Base-by-base conservation (phyloP, 257 asterid species). In the Galeopsis tetrahit region DNA sequence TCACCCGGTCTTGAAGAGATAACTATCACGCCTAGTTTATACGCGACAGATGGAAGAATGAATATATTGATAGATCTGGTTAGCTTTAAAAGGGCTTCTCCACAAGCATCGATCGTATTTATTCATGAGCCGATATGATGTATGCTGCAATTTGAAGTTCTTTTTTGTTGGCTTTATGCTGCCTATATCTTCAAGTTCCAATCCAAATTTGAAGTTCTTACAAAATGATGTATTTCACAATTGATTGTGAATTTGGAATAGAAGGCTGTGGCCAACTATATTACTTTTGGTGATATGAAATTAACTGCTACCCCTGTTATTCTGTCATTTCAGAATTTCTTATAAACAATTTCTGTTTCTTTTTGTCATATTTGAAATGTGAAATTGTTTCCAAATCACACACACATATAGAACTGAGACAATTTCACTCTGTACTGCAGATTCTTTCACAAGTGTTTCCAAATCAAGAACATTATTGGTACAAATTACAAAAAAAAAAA, bases 41-140 rank as follows among this genome's bases (percentile, higher is more conserved):
- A 82, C 51, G 77, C 77, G 63, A 68, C 80, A 1, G 92, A 85
- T 51, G 83, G 81, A 35, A 80, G 84, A 74, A 65, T 89, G 86
- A 82, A 73, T 61, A 86, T 91, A 89, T 71, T 87, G 31, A 79
- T 89, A 15, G 84, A 86, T 48, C 60, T 94, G 87, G 82, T 79
- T 70, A 79, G 95, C 77, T 91, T 82, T 81, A 87, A 89, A 4
- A 85, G 97, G 48, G 95, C 97, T 75, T 91, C 97, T 63, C 78
- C 96, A 64, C 80, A 71, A 59, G 97, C 97, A 74, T 82, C 88
- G 5, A 78, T 93, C 69, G 57, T 78, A 65, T 93, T 84, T 75
- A 63, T 79, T 49, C 89, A 81, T 35, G 88, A 84, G 36, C 75
- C 78, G 66, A 40, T 66, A 21, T 85, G 77, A 82, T 15, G 52